Conservation (phyloP, 2,329 filamentous ascomycete species). For the Sporothrix inflata region DNA sequence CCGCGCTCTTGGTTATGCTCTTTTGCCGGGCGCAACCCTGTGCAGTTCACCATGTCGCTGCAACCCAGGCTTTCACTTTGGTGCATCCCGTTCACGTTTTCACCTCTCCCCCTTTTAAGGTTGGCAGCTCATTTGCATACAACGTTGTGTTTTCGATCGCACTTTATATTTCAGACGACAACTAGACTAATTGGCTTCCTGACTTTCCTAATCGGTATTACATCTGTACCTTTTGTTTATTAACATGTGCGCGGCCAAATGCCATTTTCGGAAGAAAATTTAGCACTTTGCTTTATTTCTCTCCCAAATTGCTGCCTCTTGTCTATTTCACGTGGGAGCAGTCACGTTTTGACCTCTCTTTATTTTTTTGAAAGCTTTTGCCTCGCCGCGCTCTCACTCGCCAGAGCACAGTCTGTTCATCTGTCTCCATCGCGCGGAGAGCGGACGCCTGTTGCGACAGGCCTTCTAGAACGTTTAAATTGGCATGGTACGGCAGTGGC, state of each 20-base stretch:
- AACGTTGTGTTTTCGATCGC: background rate
- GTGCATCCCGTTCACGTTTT: background rate
- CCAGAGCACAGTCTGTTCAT: background rate
- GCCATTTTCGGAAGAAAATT: background rate
- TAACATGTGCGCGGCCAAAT: background rate
- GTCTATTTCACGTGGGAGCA: conserved; percentile 6
- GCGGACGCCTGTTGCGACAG: background rate
- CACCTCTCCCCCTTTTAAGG: background rate
- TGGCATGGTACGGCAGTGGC: conserved; percentile 16
- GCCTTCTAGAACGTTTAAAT: conserved; percentile 24
- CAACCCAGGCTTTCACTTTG: background rate
- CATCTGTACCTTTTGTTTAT: background rate
- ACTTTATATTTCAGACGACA: conserved; percentile 2
- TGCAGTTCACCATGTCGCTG: background rate
- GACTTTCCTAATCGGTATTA: background rate
- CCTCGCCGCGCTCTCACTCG: background rate
- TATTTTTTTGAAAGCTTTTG: background rate
- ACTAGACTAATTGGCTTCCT: background rate
- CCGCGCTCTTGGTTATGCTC: background rate
- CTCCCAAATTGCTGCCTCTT: background rate
- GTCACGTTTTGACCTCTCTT: background rate
- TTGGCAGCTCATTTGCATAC: background rate
- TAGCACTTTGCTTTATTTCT: background rate
- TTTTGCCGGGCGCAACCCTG: conserved; percentile 17
- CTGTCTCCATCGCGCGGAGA: background rate